These are phyloP conservation scores for Termitomyces sp. DNA, from an alignment of 768 basidiomycete genomes.

Conservation along the genomic window DNA sequence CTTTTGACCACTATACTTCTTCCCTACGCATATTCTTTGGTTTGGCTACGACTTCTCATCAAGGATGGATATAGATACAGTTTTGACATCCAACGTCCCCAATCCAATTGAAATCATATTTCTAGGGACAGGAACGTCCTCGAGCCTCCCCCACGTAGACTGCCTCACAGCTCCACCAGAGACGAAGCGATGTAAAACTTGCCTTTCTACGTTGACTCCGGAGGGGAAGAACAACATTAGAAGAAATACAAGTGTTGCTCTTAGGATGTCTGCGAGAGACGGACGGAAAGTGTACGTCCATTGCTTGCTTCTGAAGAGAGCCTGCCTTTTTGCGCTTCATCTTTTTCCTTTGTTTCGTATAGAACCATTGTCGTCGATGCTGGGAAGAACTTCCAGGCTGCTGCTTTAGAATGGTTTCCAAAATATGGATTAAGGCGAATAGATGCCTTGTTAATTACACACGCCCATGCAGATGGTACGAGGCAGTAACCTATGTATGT, in stretches of 20 bases:
- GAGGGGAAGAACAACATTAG: constrained; percentile 82
- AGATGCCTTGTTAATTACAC: constrained; percentile 70
- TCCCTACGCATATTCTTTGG: not conserved
- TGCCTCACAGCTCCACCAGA: constrained; percentile 72
- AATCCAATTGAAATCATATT: constrained; percentile 62
- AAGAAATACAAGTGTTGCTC: constrained; percentile 75
- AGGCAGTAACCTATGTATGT: not conserved
- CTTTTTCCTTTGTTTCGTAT: constrained; percentile 8
- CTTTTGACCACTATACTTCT: too few species aligned
- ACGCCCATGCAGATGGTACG: constrained; percentile 79
- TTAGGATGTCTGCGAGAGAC: constrained; percentile 44
- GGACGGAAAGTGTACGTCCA: constrained; percentile 49
- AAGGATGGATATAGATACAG: constrained; percentile 6
- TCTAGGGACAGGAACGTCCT: constrained; percentile 81
- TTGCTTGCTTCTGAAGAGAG: not conserved
- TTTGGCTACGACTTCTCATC: not conserved
- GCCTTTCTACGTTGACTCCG: constrained; percentile 60
- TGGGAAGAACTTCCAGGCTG: constrained; percentile 76
- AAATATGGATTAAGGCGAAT: constrained; percentile 64
- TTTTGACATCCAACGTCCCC: not conserved
- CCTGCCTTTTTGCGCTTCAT: not conserved
- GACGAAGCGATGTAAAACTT: constrained; percentile 52
- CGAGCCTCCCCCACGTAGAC: constrained; percentile 61
- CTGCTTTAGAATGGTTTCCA: constrained; percentile 50
- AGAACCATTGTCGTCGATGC: constrained; percentile 83